Base-by-base conservation (phyloP, 192 early-diverging fungal species). In the Coemansia sp. region DNA sequence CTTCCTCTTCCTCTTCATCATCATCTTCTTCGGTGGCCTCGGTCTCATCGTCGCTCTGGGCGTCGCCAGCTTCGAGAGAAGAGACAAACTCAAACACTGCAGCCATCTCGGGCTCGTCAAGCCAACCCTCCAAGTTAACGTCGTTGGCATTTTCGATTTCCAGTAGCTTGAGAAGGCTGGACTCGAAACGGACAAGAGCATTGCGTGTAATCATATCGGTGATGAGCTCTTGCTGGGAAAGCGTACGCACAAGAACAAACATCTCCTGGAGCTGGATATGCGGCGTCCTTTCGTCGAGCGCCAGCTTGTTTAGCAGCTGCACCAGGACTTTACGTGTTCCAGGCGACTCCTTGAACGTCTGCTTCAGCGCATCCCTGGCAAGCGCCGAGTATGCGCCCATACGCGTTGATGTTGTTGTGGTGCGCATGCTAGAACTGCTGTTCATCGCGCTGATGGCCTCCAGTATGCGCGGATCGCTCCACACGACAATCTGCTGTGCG, bases 401-500 rank as follows among this genome's bases (percentile, higher is more conserved):
- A 22, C 73, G 68, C n/a, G 64, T 42, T n/a, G 68, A 50, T 15
- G 50, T 53, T 30, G 50, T 33, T 17, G 52, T 62, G 0, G 50
- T 22, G 6, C 55, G 41, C 11, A 53, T 28, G 53, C 50, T 45
- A 19, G 17, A 11, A 25, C 38, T 36, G 41, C 28, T 45, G 59
- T 74, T 67, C 59, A 81, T 62, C 28, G 62, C 61, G 15, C 54
- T 45, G n/a, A 67, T 59, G 9, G 68, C 87, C 82, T 82, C 80
- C 10, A 85, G 62, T 40, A 88, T 86, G 53, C 87, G 84, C 19
- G 88, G 86, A 30, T 94, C 91, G 8, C 83, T 80, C 93, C 91
- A 94, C 34, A 91, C 86, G 28, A 88, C 64, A 34, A 94, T 50
- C 72, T 91, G 89, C 38, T 89, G 88, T 2, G 83, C 86, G 19